phyloP scores from a whole-genome alignment of 1,284 basidiomycete genomes.

The Pterulicium gracile region DNA sequence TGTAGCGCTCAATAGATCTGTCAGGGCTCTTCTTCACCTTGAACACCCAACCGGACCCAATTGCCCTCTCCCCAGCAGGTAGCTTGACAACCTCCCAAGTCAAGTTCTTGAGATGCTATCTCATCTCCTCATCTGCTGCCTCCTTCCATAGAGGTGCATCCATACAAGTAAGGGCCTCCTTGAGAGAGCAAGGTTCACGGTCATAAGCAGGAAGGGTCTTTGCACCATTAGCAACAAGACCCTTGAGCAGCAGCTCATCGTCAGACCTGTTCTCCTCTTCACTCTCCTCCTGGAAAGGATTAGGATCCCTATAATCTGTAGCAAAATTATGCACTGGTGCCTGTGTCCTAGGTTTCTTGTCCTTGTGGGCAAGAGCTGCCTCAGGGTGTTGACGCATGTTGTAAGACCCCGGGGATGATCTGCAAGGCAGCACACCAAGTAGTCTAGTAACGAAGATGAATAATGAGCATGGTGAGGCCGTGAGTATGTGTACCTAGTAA shows the following conservation, averaged over 20 bases:
- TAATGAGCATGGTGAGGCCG: no score
- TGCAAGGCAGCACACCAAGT: no score
- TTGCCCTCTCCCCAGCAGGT: conserved; percentile 7
- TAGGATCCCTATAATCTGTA: neutral
- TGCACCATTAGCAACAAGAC: neutral
- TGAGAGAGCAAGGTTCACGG: conserved; percentile 7
- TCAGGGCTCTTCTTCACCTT: conserved; percentile 23
- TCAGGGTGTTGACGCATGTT: conserved; percentile 19
- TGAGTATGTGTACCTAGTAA: no score
- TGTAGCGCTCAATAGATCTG: conserved; percentile 21
- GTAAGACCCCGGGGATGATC: no score
- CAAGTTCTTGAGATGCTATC: conserved; percentile 7
- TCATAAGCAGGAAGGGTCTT: neutral
- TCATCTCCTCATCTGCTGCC: conserved; percentile 8
- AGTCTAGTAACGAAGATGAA: no score
- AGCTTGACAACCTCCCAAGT: conserved; percentile 10
- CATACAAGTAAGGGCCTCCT: conserved; percentile 8
- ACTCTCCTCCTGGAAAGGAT: neutral
- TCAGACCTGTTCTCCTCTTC: no score
- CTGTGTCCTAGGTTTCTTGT: neutral
- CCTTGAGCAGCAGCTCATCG: no score
- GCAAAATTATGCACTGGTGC: neutral
- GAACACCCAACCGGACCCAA: conserved; percentile 12
- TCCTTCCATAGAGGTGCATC: conserved; percentile 5
- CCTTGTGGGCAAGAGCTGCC: conserved; percentile 9